Base-by-base conservation (phyloP, 176 grass and related monocot genomes). In the Guadua angustifolia region DNA sequence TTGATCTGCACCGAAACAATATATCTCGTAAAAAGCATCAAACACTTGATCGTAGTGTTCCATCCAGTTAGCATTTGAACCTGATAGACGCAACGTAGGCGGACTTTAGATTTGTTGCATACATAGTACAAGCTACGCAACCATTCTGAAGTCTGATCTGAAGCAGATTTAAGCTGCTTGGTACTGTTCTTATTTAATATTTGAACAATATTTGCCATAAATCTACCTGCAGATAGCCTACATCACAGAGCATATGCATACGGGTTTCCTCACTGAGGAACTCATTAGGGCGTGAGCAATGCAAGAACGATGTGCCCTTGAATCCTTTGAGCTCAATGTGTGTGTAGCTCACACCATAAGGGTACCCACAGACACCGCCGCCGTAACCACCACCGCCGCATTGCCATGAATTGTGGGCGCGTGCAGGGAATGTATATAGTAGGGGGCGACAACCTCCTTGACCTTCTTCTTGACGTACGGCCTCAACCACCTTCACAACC, bases 361-460 rank as follows among this genome's bases (percentile, higher is more conserved):
- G 52, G 61, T 85, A 42, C 17, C 70, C 75, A 17, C 55, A 56
- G 7, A 59, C 46, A 18, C 73, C 59, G 29, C 19, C 21, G 32
- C 50, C 36, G 73, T 61, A 77, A 21, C 57, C 67, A 4, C 36
- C 36, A 10, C 63, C 32, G 19, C 50, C 11, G 25, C 47, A 25
- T 55, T 70, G 55, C 3, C 63, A 61, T n/a, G 79, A 89, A 93
- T 38, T 77, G 87, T 49, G 86, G 89, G 58, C 95, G 93, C 17
- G 93, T 87, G 81, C 89, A 99, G 51, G 94, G 91, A 44, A 94
- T 90, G 85, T 92, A 94, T 90, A 82, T 92, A 94, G 91, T 91
- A 92, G 45, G 89, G 96, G 44, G 88, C 84, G 14, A 90, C 79
- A 6, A 94, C 79, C 16, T 92, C 86, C 69, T 90, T 92, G 16